These are phyloP conservation scores for Penicillium sp. DNA, from an alignment of 2,329 filamentous ascomycete genomes.

Conservation along the genomic window DNA sequence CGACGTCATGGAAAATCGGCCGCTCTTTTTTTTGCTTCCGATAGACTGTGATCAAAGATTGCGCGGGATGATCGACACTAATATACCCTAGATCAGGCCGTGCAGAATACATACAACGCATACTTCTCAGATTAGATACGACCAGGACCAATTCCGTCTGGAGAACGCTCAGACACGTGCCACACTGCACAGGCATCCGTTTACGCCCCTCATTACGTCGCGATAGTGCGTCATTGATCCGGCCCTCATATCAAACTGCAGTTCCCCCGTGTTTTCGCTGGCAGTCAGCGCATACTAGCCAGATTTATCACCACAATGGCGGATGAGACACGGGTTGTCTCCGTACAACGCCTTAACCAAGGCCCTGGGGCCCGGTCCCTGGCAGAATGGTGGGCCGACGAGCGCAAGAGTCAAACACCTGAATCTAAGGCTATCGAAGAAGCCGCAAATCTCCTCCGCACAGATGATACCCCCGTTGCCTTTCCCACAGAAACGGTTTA, in stretches of 20 bases:
- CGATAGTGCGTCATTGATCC: slow-evolving; percentile 21
- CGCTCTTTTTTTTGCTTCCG: slow-evolving; percentile 13
- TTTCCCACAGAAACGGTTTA: slow-evolving; percentile 99
- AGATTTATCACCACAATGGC: slow-evolving; percentile 24
- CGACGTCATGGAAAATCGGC: slow-evolving; percentile 22
- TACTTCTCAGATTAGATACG: not conserved
- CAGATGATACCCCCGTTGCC: slow-evolving; percentile 74
- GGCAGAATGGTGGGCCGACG: slow-evolving; percentile 41
- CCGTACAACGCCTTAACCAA: slow-evolving; percentile 40
- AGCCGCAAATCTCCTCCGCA: slow-evolving; percentile 66
- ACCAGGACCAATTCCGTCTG: not conserved
- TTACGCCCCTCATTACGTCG: slow-evolving; percentile 19
- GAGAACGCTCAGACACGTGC: not conserved
- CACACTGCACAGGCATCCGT: not conserved
- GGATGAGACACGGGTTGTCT: slow-evolving; percentile 36
- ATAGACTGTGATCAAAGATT: not conserved
- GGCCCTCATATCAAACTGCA: slow-evolving; percentile 28
- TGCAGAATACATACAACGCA: not conserved
- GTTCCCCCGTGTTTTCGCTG: slow-evolving; percentile 28
- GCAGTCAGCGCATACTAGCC: slow-evolving; percentile 32
- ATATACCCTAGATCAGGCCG: slow-evolving; percentile 5
- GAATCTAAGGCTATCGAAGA: slow-evolving; percentile 58
- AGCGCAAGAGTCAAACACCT: slow-evolving; percentile 36
- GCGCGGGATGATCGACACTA: slow-evolving; percentile 11
- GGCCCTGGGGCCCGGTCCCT: slow-evolving; percentile 34